Base-by-base conservation (phyloP, 176 grass and related monocot species). In the Paspalum notatum region DNA sequence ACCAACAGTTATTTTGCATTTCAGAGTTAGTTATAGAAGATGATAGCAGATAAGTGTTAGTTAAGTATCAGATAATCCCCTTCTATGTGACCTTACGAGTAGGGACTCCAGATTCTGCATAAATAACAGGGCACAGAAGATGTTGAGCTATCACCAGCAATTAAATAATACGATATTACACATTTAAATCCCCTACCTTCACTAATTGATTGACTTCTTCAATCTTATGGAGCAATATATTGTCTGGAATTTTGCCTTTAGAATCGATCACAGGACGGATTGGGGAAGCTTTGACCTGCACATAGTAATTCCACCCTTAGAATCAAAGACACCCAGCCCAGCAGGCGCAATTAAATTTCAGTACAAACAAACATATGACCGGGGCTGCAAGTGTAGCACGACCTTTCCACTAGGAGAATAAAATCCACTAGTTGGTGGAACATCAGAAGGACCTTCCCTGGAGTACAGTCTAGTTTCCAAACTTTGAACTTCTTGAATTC, bases 101-200 rank as follows among this genome's bases (percentile, higher is more conserved):
- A 91, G 21, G 75, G 75, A 91, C 77, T 91, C 91, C 43, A 94
- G 78, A 82, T 89, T 87, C 89, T 91, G 83, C 53, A 47, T 6
- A 81, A 71, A 66, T 32, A 79, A 64, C 7, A 18, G 25, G 55
- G 5, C 60, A 37, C 9, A 68, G 7, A 47, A 13, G 18, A 80
- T 11, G 52, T 77, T 64, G 9, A 72, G 45, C 9, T 39, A 66
- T 82, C 43, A 79, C 7, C 69, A 54, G 50, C 38, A 27, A 59
- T 62, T 45, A 16, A 59, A 76, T 59, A 6, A 58, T 43, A 53
- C 17, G 50, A 25, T 24, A 67, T 44, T 24, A 71, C 53, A 66
- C 16, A 42, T 12, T 72, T 8, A 61, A 89, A 77, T 39, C 46
- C 2, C 39, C 13, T 64, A 94, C 89, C 83, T 91, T 89, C 70